These are phyloP conservation scores for Sclerotinia trifoliorum DNA, from an alignment of 2,329 filamentous ascomycete genomes.

Conservation along the genomic window DNA sequence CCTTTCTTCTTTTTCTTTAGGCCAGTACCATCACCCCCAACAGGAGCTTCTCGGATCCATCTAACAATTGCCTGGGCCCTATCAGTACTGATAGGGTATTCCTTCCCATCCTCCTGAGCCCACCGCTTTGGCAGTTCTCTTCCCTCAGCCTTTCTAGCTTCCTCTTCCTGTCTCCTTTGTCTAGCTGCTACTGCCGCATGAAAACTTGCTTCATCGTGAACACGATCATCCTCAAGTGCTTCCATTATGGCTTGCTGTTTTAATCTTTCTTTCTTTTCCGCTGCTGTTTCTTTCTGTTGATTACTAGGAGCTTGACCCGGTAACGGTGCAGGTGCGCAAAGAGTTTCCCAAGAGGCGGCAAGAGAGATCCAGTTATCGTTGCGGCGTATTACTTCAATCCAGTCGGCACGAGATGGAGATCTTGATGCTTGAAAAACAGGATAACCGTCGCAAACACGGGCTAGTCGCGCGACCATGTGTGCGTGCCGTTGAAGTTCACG, in stretches of 20 bases:
- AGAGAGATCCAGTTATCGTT: slow-evolving; percentile 70
- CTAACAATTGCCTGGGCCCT: slow-evolving; percentile 65
- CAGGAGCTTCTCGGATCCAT: slow-evolving; percentile 65
- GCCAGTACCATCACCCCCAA: slow-evolving; percentile 38
- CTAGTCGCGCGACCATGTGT: slow-evolving; percentile 75
- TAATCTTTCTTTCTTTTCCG: slow-evolving; percentile 57
- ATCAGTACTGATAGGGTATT: slow-evolving; percentile 69
- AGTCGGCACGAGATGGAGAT: slow-evolving; percentile 72
- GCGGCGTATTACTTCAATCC: slow-evolving; percentile 71
- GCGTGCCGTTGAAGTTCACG: slow-evolving; percentile 78
- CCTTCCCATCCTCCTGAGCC: slow-evolving; percentile 63
- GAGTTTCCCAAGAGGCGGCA: slow-evolving; percentile 62
- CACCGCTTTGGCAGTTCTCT: slow-evolving; percentile 50
- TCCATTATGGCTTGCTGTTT: slow-evolving; percentile 67
- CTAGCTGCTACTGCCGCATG: slow-evolving; percentile 61
- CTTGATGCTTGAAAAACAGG: slow-evolving; percentile 74
- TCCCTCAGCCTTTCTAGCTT: slow-evolving; percentile 37
- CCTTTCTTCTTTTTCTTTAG: slow-evolving; percentile 44
- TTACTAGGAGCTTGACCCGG: slow-evolving; percentile 42
- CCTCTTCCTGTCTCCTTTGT: slow-evolving; percentile 58
- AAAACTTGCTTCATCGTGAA: slow-evolving; percentile 65
- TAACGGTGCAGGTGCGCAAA: slow-evolving; percentile 63
- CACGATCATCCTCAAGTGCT: slow-evolving; percentile 64
- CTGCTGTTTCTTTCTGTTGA: slow-evolving; percentile 47
- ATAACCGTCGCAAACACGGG: slow-evolving; percentile 73